Evolutionary conservation across 805 yeast genomes (phyloP), one percentile per base, ranked within the genome.

Genomic region (Tetrapisispora iriomotensis): DNA sequence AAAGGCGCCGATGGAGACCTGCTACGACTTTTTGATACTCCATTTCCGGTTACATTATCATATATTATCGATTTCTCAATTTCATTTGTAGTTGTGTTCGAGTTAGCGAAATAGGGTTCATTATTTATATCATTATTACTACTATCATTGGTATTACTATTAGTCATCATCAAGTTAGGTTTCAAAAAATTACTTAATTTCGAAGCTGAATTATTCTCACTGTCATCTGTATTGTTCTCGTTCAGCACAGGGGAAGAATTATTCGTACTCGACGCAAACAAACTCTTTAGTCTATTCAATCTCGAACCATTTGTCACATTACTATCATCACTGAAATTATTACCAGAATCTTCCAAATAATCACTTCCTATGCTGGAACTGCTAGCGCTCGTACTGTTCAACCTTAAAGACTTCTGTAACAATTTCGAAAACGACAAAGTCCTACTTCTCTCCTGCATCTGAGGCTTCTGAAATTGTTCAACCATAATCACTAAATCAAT

Each of bases 341-440:
- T 18, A 3, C n/a, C 29, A 8, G 8, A 9, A 22, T 15, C 7
- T 5, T 35, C n/a, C 6, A 23, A 21, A 6, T 18, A 19, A 4
- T 13, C 17, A 15, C 12, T 33, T 8, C 36, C 34, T 8, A 14
- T 7, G 21, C 12, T 23, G 15, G 10, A 8, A 20, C 29, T 24
- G 29, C 30, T 34, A 5, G 17, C 31, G 36, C 23, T 29, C 12
- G 2, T 33, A 7, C 29, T 45, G 8, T 41, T 43, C 27, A 39
- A 37, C 42, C 52, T 27, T 15, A 39, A 44, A 1, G 52, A 39
- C 10, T 44, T 38, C 14, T 29, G 38, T 15, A 50, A 35, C 13
- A 53, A 31, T 27, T 52, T 55, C 1, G 56, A 47, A 21, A 55
- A 51, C 1, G 60, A 55, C 12, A 49, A 45, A 18, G 50, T 52